These are phyloP conservation scores for Podaxis mareebaensis DNA, from an alignment of 768 basidiomycete species.

Conservation along the genomic window DNA sequence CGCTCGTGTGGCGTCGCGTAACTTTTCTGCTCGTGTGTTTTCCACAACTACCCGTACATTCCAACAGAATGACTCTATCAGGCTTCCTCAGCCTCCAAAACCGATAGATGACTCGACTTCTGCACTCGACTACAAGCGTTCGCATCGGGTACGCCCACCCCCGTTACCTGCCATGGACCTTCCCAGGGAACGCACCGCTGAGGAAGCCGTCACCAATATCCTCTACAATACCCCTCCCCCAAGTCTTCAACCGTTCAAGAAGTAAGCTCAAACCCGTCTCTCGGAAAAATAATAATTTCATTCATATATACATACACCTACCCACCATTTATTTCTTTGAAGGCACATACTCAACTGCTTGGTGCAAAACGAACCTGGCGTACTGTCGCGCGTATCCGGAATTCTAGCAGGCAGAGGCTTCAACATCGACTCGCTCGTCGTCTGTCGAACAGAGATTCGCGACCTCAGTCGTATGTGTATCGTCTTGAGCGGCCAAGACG, in stretches of 20 bases:
- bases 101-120: constrained; percentile 93
- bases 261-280: constrained; percentile 45
- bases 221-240: constrained; percentile 95
- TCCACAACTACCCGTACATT: constrained; percentile 34
- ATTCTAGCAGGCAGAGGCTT: constrained; percentile 97
- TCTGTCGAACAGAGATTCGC: constrained; percentile 95
- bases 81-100: constrained; percentile 69
- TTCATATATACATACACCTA: neutral
- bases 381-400: constrained; percentile 97
- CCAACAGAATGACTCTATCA: constrained; percentile 29
- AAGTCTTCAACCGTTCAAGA: constrained; percentile 89
- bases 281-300: neutral
- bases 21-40: constrained; percentile 35
- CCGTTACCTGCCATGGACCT: constrained; percentile 84
- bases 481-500: constrained; percentile 94
- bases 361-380: constrained; percentile 99
- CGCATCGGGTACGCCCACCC: constrained; percentile 72
- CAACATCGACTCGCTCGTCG: constrained; percentile 98
- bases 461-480: constrained; percentile 99
- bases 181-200: constrained; percentile 82
- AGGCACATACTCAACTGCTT: constrained; percentile 97
- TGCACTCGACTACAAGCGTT: constrained; percentile 87
- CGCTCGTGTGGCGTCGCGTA: constrained; percentile 30
- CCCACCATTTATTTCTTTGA: constrained; percentile 19
- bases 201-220: constrained; percentile 97